phyloP scores from a whole-genome alignment of 768 basidiomycete genomes.

The Kwoniella pini region DNA sequence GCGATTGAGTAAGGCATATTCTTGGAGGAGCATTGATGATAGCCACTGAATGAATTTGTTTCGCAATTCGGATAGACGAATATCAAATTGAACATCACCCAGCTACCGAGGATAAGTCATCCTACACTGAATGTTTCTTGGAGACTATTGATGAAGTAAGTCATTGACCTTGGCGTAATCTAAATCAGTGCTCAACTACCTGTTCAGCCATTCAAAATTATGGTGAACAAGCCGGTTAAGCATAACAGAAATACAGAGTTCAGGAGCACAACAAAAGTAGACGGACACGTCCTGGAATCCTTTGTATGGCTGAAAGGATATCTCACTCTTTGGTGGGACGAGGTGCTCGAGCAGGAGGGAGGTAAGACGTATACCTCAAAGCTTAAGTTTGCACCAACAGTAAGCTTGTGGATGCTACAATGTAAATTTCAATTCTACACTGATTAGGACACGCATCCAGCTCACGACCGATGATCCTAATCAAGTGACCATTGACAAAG shows the following conservation, averaged over 20 bases:
- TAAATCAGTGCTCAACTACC: background rate
- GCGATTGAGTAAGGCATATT: slow-evolving; percentile 14
- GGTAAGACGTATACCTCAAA: background rate
- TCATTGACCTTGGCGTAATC: background rate
- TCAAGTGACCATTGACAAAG: background rate
- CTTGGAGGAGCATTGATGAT: no score
- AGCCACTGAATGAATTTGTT: no score
- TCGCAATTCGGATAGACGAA: slow-evolving; percentile 9
- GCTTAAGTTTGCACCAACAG: background rate
- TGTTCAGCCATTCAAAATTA: background rate
- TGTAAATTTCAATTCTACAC: background rate
- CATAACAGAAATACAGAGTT: background rate
- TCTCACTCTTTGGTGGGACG: background rate
- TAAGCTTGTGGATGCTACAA: background rate
- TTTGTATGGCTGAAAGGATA: background rate
- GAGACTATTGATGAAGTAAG: slow-evolving; percentile 16
- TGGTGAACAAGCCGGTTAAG: background rate
- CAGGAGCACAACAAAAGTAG: background rate
- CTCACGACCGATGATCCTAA: background rate
- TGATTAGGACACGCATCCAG: background rate
- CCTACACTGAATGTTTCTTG: slow-evolving; percentile 14
- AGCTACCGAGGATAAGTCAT: background rate
- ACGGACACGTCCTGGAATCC: background rate
- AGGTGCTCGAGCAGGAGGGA: background rate
- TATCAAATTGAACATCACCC: slow-evolving; percentile 10